Base-by-base conservation (phyloP, 495 filamentous ascomycete genomes). In the Aspergillus asperescens region DNA sequence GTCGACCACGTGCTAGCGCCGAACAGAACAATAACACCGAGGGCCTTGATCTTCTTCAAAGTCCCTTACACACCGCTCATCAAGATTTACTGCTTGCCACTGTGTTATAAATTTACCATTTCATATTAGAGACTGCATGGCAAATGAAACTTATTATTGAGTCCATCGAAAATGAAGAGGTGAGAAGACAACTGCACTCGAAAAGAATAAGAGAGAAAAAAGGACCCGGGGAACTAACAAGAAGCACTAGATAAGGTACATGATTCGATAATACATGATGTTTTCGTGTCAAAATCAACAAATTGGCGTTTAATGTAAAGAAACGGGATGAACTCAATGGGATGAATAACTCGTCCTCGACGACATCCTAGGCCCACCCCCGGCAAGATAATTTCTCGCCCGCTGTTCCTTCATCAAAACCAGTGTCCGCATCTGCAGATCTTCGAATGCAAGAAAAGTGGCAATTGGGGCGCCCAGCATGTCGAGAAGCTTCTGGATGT, bases 401-500 rank as follows among this genome's bases (percentile, higher is more conserved):
- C 57, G 56, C 32, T 67, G 52, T n/a, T 63, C 58, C 34, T 60
- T 62, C 59, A 74, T 71, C 28, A 58, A 50, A 22, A 56, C 51
- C 37, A 67, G 29, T 1, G 66, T 62, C 32, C 55, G 59, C 45
- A 63, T 34, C 46, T 67, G 64, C 9, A 78, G 46, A 13, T 69
- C 62, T 28, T 74, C 64, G 44, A 76, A 72, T 2, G 68, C 66
- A 25, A 69, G 41, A 13, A 77, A 63, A 3, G 70, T 71, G 12
- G 52, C 56, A 8, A 63, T 19, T 1, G 71, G 56, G 7, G 76
- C 79, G 22, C 74, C 72, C 8, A 83, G 70, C 66, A 83, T 72
- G 20, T 78, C 73, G 10, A 82, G 67, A 23, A 82, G 69, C 54
- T 72, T 69, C 8, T 74, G 68, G 42, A 72, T 72, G 38, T 82